Conservation (phyloP, 345 rosid species). For the Xanthoceras sorbifolium region DNA sequence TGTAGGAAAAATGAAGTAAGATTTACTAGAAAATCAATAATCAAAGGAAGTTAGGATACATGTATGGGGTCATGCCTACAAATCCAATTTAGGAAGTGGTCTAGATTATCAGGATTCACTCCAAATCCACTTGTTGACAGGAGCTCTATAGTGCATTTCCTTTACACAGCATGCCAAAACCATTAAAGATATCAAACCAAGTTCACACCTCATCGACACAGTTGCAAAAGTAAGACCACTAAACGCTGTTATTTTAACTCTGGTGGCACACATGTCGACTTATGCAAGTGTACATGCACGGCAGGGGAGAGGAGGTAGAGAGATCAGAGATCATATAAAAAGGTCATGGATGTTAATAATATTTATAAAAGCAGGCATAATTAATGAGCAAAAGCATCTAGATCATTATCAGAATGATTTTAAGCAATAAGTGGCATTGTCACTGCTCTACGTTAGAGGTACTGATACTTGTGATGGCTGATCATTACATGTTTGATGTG, state of each 20-base stretch:
- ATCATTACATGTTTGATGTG: neutral
- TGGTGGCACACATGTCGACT: neutral
- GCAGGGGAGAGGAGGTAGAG: neutral
- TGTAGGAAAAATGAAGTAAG: constrained; percentile 8
- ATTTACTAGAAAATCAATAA: constrained; percentile 10
- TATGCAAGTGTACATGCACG: neutral
- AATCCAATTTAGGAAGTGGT: neutral
- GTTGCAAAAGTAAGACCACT: neutral
- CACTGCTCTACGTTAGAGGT: neutral
- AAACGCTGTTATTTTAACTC: neutral
- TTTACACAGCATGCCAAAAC: neutral
- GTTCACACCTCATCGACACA: constrained; percentile 1
- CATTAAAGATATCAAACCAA: neutral
- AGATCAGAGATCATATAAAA: neutral
- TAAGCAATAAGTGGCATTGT: neutral
- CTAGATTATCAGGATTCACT: neutral
- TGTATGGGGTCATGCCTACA: neutral
- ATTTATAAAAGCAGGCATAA: neutral
- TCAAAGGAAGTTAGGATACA: neutral
- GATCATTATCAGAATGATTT: neutral
- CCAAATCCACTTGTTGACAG: neutral
- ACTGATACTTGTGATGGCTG: neutral
- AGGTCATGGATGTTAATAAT: neutral
- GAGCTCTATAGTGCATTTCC: neutral
- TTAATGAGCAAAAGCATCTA: neutral